These are phyloP conservation scores for Apiotrichum brassicae DNA, from an alignment of 1,284 basidiomycete species.

Conservation along the genomic window DNA sequence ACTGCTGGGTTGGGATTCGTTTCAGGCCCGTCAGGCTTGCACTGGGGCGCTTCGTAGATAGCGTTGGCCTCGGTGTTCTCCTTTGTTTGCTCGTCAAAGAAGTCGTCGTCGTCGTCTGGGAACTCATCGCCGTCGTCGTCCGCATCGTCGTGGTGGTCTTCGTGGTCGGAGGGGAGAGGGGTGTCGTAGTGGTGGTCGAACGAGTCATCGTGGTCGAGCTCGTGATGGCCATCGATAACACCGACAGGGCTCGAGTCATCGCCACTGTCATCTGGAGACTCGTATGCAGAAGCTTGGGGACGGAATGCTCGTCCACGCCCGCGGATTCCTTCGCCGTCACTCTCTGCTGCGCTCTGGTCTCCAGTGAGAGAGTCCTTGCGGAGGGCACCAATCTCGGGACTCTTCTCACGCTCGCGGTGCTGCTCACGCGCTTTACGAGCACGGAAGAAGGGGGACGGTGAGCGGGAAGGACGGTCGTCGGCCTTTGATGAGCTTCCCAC, in stretches of 20 bases:
- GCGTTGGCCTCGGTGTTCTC: slow-evolving; percentile 69
- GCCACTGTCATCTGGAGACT: slow-evolving; percentile 30
- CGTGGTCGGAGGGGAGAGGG: too few species aligned
- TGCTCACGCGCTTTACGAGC: slow-evolving; percentile 38
- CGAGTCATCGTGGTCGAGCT: slow-evolving; percentile 27
- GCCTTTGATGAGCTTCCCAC: not conserved
- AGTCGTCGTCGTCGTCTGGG: slow-evolving; percentile 46
- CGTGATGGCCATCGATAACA: slow-evolving; percentile 15
- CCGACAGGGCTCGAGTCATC: slow-evolving; percentile 14
- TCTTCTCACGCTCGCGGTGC: slow-evolving; percentile 50
- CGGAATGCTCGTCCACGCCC: slow-evolving; percentile 27
- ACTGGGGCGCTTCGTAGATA: slow-evolving; percentile 21
- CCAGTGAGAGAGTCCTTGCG: slow-evolving; percentile 54
- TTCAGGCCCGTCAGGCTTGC: slow-evolving; percentile 31
- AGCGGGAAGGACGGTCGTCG: slow-evolving; percentile 18
- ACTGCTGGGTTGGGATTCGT: slow-evolving; percentile 2
- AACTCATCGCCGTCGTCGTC: slow-evolving; percentile 44
- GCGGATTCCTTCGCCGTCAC: slow-evolving; percentile 42
- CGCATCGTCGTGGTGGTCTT: slow-evolving; percentile 47
- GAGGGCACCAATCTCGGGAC: slow-evolving; percentile 65
- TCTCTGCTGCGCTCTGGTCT: slow-evolving; percentile 56
- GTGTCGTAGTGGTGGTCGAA: slow-evolving; percentile 20
- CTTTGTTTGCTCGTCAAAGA: slow-evolving; percentile 70
- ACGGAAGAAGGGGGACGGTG: slow-evolving; percentile 45
- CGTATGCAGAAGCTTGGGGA: slow-evolving; percentile 43